These are phyloP conservation scores for Neurospora cerealis DNA, from an alignment of 495 filamentous ascomycete species.

Conservation along the genomic window DNA sequence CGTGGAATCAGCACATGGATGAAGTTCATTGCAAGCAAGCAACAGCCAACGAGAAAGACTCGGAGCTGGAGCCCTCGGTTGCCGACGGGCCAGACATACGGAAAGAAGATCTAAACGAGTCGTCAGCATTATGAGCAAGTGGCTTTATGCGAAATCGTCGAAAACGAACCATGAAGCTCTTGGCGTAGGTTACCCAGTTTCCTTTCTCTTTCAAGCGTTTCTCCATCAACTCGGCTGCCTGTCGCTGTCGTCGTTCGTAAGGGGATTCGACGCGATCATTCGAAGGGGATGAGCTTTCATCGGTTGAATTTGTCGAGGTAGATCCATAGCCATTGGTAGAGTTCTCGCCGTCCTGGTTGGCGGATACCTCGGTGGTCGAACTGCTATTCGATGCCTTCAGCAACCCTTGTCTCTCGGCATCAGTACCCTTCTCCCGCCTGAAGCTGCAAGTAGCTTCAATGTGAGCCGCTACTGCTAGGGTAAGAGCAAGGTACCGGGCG, in stretches of 20 bases:
- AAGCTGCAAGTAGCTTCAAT: slow-evolving; percentile 18
- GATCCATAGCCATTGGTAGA: slow-evolving; percentile 35
- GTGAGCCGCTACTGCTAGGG: slow-evolving; percentile 21
- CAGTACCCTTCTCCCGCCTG: slow-evolving; percentile 25
- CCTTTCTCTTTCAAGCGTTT: slow-evolving; percentile 51
- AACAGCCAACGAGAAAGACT: slow-evolving; percentile 47
- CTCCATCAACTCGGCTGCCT: slow-evolving; percentile 42
- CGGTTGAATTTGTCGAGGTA: slow-evolving; percentile 27
- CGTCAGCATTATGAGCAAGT: neutral
- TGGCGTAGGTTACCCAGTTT: slow-evolving; percentile 55
- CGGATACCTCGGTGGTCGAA: slow-evolving; percentile 6
- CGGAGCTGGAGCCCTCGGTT: slow-evolving; percentile 44
- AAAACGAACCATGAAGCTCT: slow-evolving; percentile 45
- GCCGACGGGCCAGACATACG: slow-evolving; percentile 55
- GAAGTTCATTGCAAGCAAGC: slow-evolving; percentile 49
- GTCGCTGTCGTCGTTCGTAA: slow-evolving; percentile 38
- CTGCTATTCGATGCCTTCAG: slow-evolving; percentile 17
- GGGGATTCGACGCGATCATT: slow-evolving; percentile 33
- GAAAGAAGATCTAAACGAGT: slow-evolving; percentile 44
- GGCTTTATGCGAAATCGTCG: neutral
- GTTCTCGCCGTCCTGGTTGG: slow-evolving; percentile 11
- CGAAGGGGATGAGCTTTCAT: slow-evolving; percentile 17
- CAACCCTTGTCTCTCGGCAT: slow-evolving; percentile 43
- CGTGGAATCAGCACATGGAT: slow-evolving; percentile 57
- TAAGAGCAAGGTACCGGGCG: slow-evolving; percentile 21